A percentile compares a stretch with the other conserved stretches of the same genome.
These are phyloP conservation scores for Daldinia caldariorum DNA, from an alignment of 495 filamentous ascomycete species.

Conservation along the genomic window DNA sequence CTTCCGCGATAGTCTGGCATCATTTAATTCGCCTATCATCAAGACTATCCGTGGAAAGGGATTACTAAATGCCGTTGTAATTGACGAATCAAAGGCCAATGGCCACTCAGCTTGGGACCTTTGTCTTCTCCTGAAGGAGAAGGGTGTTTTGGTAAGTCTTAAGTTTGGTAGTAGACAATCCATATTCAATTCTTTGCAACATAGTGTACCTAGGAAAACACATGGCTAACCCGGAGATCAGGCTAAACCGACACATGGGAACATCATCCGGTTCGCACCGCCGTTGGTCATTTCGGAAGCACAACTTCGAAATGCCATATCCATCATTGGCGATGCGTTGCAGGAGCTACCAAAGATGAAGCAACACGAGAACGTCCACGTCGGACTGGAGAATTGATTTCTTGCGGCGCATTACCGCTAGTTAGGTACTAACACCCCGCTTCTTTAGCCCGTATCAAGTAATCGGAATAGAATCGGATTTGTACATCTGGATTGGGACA, in stretches of 20 bases:
- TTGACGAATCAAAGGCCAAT: conserved; percentile 86
- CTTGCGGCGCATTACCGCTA: conserved; percentile 19
- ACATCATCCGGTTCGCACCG: conserved; percentile 95
- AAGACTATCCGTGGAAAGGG: conserved; percentile 89
- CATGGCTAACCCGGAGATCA: conserved; percentile 56
- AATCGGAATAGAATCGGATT: conserved; percentile 20
- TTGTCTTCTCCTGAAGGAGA: conserved; percentile 94
- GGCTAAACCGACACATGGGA: conserved; percentile 98
- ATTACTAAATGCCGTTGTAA: conserved; percentile 93
- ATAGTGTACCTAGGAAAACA: conserved; percentile 13
- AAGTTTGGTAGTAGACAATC: conserved; percentile 45
- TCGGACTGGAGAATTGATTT: conserved; percentile 46
- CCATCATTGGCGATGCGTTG: conserved; percentile 80
- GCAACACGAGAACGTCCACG: conserved; percentile 45
- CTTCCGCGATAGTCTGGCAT: conserved; percentile 80
- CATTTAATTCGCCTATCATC: conserved; percentile 80
- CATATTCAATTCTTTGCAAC: conserved; percentile 22
- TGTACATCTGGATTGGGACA: conserved; percentile 17
- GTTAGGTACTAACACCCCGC: conserved; percentile 37
- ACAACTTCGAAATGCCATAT: conserved; percentile 80
- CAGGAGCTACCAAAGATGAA: conserved; percentile 62
- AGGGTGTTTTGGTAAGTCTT: conserved; percentile 83
- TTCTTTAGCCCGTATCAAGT: conserved; percentile 23
- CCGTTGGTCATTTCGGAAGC: conserved; percentile 86
- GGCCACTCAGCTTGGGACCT: conserved; percentile 97